Evolutionary conservation across 495 filamentous ascomycete genomes (phyloP).

Genomic region (Penicillium silybi): DNA sequence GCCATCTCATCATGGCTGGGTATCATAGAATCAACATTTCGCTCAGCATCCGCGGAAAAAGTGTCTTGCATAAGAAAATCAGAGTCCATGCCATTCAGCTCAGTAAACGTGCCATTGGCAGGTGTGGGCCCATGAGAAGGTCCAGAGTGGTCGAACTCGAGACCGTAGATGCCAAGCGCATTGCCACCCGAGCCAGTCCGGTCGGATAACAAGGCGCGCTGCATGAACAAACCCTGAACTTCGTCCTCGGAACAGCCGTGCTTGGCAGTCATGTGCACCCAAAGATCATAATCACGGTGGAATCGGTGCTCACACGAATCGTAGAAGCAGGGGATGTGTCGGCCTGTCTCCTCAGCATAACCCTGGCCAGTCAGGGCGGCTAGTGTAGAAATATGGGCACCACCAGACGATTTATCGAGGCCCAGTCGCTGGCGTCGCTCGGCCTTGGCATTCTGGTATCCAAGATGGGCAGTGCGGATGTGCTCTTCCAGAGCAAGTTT

Average conservation of each 20-base stretch:
- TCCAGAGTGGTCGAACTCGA: constrained; percentile 33
- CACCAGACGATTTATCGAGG: constrained; percentile 14
- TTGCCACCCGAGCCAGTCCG: constrained; percentile 25
- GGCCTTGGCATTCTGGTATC: constrained; percentile 45
- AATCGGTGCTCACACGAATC: constrained; percentile 57
- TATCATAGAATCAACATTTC: constrained; percentile 27
- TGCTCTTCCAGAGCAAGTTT: constrained; percentile 79
- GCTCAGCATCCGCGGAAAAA: not conserved
- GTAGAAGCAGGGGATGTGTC: constrained; percentile 54
- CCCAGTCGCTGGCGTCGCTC: constrained; percentile 39
- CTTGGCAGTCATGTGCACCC: constrained; percentile 57
- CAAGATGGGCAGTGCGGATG: constrained; percentile 69
- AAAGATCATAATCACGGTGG: constrained; percentile 61
- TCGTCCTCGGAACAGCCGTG: constrained; percentile 49
- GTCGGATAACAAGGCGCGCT: constrained; percentile 36
- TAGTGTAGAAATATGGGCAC: constrained; percentile 28
- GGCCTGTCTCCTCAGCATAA: constrained; percentile 49
- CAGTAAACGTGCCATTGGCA: constrained; percentile 6
- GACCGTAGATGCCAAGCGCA: constrained; percentile 42
- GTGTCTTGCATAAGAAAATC: constrained; percentile 31
- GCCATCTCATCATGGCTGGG: constrained; percentile 31
- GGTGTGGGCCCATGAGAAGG: constrained; percentile 17
- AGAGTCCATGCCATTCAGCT: constrained; percentile 8
- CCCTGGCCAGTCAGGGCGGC: constrained; percentile 56
- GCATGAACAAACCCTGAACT: constrained; percentile 46